Percentiles rank a stretch among this genome's conserved stretches.
Conservation (phyloP, 108 stramenopile genomes). For the Conticribra weissflogii region DNA sequence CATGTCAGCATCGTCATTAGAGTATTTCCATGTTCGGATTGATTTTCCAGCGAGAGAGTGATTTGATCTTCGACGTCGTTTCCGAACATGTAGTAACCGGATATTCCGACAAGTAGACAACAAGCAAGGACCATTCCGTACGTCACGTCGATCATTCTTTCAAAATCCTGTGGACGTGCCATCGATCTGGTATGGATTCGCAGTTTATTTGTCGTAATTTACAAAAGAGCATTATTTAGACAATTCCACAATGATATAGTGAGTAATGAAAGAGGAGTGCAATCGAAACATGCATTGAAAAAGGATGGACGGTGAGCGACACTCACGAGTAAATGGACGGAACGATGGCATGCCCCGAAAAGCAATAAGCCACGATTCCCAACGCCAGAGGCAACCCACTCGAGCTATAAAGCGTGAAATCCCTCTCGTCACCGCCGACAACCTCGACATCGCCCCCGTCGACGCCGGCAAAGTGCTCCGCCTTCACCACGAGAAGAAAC, state of each 20-base stretch:
- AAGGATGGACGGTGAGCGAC: background rate
- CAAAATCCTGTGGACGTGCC: constrained; percentile 75
- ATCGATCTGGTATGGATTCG: constrained; percentile 54
- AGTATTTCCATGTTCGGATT: constrained; percentile 40
- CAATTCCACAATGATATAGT: constrained; percentile 1
- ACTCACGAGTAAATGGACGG: constrained; percentile 68
- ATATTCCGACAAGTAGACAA: constrained; percentile 66
- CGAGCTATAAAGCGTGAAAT: constrained; percentile 42
- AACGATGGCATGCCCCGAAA: constrained; percentile 83
- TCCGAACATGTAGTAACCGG: constrained; percentile 85
- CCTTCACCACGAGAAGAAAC: constrained; percentile 43
- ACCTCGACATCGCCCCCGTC: no score
- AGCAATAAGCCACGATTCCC: constrained; percentile 79
- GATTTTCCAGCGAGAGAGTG: constrained; percentile 70
- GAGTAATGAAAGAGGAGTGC: background rate
- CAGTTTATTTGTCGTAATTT: background rate
- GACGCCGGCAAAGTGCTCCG: no score
- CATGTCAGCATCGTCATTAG: constrained; percentile 73
- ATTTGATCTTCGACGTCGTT: constrained; percentile 79
- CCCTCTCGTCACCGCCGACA: constrained; percentile 15
- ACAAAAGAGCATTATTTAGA: background rate
- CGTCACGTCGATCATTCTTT: constrained; percentile 67
- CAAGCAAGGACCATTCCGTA: constrained; percentile 57
- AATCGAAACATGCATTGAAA: background rate
- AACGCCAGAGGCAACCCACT: constrained; percentile 62